These are phyloP conservation scores for Lanmaoa pseudosensibilis DNA, from an alignment of 768 basidiomycete species.

Conservation along the genomic window DNA sequence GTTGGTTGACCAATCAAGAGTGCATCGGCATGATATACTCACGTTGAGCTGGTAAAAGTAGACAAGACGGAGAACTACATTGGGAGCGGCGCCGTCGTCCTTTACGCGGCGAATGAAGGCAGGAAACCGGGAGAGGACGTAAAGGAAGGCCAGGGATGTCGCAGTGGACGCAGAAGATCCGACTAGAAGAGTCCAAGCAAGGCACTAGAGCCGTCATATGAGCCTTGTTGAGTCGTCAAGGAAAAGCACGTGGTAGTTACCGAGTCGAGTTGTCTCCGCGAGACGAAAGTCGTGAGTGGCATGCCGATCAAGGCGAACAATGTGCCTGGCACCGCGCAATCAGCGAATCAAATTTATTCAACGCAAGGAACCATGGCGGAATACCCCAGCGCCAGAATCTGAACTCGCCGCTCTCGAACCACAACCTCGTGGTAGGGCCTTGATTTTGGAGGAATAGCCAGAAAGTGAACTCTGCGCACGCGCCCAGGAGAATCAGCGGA, in stretches of 20 bases:
- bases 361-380: background rate
- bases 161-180: slow-evolving; percentile 65
- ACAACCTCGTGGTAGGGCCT: slow-evolving; percentile 64
- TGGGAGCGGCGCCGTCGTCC: slow-evolving; percentile 69
- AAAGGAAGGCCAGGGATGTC: slow-evolving; percentile 71
- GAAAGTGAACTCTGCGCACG: slow-evolving; percentile 66
- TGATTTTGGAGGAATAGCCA: slow-evolving; percentile 85
- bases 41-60: slow-evolving; percentile 83
- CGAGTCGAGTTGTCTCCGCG: slow-evolving; percentile 56
- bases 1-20: background rate
- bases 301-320: slow-evolving; percentile 64
- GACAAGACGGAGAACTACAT: slow-evolving; percentile 68
- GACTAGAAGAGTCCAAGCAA: slow-evolving; percentile 74
- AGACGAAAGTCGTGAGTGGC: slow-evolving; percentile 65
- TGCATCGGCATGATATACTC: slow-evolving; percentile 28
- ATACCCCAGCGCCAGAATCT: slow-evolving; percentile 68
- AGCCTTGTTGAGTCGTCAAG: slow-evolving; percentile 6
- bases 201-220: slow-evolving; percentile 44
- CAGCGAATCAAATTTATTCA: slow-evolving; percentile 8
- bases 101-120: slow-evolving; percentile 69
- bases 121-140: slow-evolving; percentile 71
- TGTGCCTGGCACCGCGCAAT: slow-evolving; percentile 49
- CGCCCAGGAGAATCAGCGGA: slow-evolving; percentile 1
- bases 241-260: slow-evolving; percentile 35
- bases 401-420: slow-evolving; percentile 84